Conservation (phyloP, 2,329 filamentous ascomycete genomes). For the Alternaria gansuensis region DNA sequence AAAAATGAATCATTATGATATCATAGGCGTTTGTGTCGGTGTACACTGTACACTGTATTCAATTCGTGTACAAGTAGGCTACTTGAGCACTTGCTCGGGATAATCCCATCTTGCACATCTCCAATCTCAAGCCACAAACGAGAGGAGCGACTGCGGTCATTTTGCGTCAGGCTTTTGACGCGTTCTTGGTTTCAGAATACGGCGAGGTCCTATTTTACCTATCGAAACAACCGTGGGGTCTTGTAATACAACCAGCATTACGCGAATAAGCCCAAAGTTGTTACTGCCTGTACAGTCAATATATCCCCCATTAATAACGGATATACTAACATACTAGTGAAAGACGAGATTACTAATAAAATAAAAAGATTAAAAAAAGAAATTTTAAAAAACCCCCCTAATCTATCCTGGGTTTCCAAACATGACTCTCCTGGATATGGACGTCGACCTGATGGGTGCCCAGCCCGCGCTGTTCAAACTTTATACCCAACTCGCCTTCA, state of each 20-base stretch:
- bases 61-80: too few relatives aligned
- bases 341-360: too few relatives aligned
- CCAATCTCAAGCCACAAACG: neutral
- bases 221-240: neutral
- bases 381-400: neutral
- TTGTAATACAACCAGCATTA: neutral
- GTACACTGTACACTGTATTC: neutral
- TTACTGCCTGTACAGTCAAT: neutral
- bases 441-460: conserved; percentile 57
- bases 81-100: neutral
- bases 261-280: conserved; percentile 1
- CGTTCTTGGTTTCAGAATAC: neutral
- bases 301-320: too few relatives aligned
- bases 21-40: neutral
- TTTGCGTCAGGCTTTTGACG: conserved; percentile 4
- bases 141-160: conserved; percentile 2
- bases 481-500: conserved; percentile 59
- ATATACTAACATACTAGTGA: too few relatives aligned
- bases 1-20: neutral
- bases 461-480: conserved; percentile 53
- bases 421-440: conserved; percentile 24
- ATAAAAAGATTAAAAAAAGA: too few relatives aligned
- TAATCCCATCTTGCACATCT: conserved; percentile 1
- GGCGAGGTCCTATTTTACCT: neutral
- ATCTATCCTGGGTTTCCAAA: neutral